Evolutionary conservation across 73 alveolate species (phyloP), one percentile per base, ranked within the genome.

Genomic region (Paramecium octaurelia): DNA sequence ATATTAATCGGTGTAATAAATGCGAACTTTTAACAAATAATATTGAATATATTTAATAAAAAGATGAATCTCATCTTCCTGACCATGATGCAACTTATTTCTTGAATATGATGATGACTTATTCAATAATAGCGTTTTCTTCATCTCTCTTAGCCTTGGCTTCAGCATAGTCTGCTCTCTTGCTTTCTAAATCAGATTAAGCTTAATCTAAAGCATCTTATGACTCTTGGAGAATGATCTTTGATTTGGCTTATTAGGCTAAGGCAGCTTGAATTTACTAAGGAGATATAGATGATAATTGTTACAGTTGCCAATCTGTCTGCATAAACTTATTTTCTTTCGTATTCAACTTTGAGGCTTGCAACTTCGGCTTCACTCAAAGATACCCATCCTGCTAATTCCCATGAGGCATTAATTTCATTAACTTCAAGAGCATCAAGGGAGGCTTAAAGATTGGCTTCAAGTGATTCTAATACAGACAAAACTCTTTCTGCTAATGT

Each of bases 71-170:
- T 80, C 91, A 80, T 80, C 91, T 80, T 80, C 91, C 91, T 34
- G 76, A 43, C 91, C 91, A 80, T 80, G 91, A 80, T 59, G 91
- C 91, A 21, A 80, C 91, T 80, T 80, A 46, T 80, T 80, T 80
- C 75, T 80, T 80, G 91, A 80, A 80, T 18, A 80, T 80, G 27
- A 48, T 46, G 91, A 80, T 44, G 20, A 80, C 91, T 44, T 80
- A 34, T 80, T 80, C 70, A 24, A 80, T 21, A 12, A 80, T 80
- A 64, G 75, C 91, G 23, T 80, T 80, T 35, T 80, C 91, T 46
- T 80, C 91, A 43, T 80, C 91, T 80, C 91, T 80, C 77, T 80
- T 80, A 42, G 91, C 91, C 57, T 80, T 80, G 1, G 70, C 91
- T 80, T 40, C 91, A 43, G 75, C 91, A 80, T 80, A 80, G 24